Base-by-base conservation (phyloP, 345 rosid genomes). In the Eucalyptus paniculata region DNA sequence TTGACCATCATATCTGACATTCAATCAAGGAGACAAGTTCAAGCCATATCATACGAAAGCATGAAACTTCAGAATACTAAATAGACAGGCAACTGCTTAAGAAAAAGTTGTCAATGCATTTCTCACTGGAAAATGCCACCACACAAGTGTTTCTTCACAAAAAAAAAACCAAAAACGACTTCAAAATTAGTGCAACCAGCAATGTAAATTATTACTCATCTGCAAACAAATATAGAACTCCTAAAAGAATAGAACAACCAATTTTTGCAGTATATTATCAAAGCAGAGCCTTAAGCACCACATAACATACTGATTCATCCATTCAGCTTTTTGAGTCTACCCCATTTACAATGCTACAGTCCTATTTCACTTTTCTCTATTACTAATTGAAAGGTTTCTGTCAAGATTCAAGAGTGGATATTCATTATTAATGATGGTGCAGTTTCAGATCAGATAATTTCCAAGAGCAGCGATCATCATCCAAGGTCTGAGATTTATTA, bases 1-100 rank as follows among this genome's bases (percentile, higher is more conserved):
- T 91, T 97, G 98, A 89, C 99, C 99, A 91, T 96, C 99, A 91
- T 96, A 97, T 88, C 99, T 97, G 94, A 87, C 87, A 93, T 89
- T 69, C 83, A 77, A 40, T 77, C 83, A 77, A 77, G 83, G 83
- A 77, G 28, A 40, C 83, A 77, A 37, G 83, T 40, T 77, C 47
- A 37, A 72, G 83, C 42, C 42, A 42, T 11, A 37, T 72, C 83
- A 72, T 72, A 72, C 5, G 12, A 72, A 72, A 37, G 15, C 83
- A 37, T 72, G 42, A 72, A 72, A 72, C 45, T 72, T 72, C 82
- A 72, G 12, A 72, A 72, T 19, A 10, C 83, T 37, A 72, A 72
- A 72, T 19, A 10, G 24, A 72, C 7, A 72, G 24, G 26, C 44
- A 72, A 72, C 44, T 34, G 82, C 44, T 72, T 12, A 72, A 34